A percentile compares a stretch with the other conserved stretches of the same genome.
Conservation (phyloP, 1,139 yeast species). For the Yamadazyma dendronema region DNA sequence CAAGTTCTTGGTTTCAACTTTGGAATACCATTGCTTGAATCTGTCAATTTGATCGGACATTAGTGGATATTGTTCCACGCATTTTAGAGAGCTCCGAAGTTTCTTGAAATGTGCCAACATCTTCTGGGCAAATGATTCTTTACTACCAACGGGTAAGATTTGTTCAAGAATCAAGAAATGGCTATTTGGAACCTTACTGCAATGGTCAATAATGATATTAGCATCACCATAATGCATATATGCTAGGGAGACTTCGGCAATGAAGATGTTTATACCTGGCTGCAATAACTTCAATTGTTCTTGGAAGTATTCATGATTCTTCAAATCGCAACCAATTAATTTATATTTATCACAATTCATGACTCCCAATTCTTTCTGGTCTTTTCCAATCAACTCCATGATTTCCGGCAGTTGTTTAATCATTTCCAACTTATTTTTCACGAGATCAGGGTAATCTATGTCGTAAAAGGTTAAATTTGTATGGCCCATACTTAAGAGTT, state of each 20-base stretch:
- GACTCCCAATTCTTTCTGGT: constrained; percentile 22
- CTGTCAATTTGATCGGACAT: constrained; percentile 49
- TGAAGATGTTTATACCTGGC: constrained; percentile 47
- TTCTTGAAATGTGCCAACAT: constrained; percentile 74
- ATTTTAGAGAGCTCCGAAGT: constrained; percentile 66
- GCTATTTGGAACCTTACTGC: constrained; percentile 47
- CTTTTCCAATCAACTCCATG: constrained; percentile 41
- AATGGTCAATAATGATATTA: constrained; percentile 56
- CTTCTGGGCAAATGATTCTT: constrained; percentile 69
- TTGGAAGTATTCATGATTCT: constrained; percentile 44
- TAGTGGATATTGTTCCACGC: constrained; percentile 60
- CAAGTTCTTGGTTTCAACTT: constrained; percentile 55
- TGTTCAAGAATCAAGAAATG: constrained; percentile 74
- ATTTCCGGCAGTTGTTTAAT: constrained; percentile 51
- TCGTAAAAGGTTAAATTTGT: constrained; percentile 54
- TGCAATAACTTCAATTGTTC: constrained; percentile 30
- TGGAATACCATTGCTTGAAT: constrained; percentile 43
- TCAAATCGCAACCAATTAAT: constrained; percentile 72
- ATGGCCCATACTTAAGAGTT: constrained; percentile 37
- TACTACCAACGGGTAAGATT: constrained; percentile 59
- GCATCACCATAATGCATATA: constrained; percentile 73
- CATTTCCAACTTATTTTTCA: constrained; percentile 51
- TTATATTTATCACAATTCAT: constrained; percentile 50
- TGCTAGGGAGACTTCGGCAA: constrained; percentile 83
- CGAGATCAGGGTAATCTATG: constrained; percentile 73